These are phyloP conservation scores for Pseudozyma hubeiensis DNA, from an alignment of 1,284 basidiomycete species.

Conservation along the genomic window DNA sequence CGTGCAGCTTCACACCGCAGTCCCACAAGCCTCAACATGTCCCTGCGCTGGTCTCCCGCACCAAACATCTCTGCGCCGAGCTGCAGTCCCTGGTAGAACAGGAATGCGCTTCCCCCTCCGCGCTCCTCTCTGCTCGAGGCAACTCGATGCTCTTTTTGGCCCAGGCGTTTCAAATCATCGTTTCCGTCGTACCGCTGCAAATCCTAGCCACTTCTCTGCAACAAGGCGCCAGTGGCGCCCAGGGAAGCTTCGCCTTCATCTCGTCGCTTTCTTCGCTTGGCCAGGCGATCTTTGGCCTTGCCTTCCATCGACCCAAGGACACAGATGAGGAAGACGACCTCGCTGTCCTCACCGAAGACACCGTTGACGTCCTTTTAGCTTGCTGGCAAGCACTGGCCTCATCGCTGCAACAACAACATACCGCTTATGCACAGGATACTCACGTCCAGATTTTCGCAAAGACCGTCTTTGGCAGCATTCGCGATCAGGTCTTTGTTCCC, in stretches of 20 bases:
- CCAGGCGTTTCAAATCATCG: constrained; percentile 42
- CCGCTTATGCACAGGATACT: constrained; percentile 19
- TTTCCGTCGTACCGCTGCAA: constrained; percentile 38
- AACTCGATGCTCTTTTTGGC: constrained; percentile 52
- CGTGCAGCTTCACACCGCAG: constrained; percentile 42
- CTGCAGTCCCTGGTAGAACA: constrained; percentile 43
- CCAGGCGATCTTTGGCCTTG: constrained; percentile 41
- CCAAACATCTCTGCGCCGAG: constrained; percentile 39
- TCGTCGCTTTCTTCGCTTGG: constrained; percentile 41
- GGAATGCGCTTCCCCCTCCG: constrained; percentile 22
- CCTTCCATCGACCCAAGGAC: constrained; percentile 44
- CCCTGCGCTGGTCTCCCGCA: constrained; percentile 29
- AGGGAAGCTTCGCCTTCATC: constrained; percentile 33
- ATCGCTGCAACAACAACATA: constrained; percentile 27
- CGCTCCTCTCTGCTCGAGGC: constrained; percentile 30
- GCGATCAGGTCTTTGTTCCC: constrained; percentile 53
- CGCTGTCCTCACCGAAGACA: constrained; percentile 48
- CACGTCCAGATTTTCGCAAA: constrained; percentile 30
- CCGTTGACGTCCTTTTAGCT: constrained; percentile 42
- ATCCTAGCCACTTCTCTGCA: constrained; percentile 31
- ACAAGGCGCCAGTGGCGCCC: constrained; percentile 12
- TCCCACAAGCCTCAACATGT: constrained; percentile 42
- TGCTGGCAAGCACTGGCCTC: constrained; percentile 44
- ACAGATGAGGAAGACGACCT: constrained; percentile 56
- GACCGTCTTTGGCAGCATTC: constrained; percentile 48